These are phyloP conservation scores for Corynespora cassiicola DNA, from an alignment of 2,329 filamentous ascomycete genomes.

Conservation along the genomic window DNA sequence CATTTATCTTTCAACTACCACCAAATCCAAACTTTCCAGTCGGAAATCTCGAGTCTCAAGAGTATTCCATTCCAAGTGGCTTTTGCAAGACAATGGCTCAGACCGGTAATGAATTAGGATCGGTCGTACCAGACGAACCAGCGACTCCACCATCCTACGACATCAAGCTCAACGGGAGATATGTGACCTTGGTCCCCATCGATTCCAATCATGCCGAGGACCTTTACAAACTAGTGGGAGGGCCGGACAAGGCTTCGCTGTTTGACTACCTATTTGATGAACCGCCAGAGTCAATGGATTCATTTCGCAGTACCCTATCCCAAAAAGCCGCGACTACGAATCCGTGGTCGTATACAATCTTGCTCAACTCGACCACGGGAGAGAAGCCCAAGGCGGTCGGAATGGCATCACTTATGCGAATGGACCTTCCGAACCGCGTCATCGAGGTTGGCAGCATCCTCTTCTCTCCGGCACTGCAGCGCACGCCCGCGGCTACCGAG, in stretches of 20 bases:
- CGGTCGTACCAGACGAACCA: constrained; percentile 3
- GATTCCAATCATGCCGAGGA: constrained; percentile 7
- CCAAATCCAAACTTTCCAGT: too few relatives aligned
- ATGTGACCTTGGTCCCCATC: constrained; percentile 10
- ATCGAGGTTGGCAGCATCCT: constrained; percentile 66
- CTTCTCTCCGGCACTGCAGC: constrained; percentile 58
- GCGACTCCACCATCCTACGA: constrained; percentile 13
- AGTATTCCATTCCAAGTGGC: too few relatives aligned
- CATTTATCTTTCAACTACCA: too few relatives aligned
- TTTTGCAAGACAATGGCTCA: too few relatives aligned
- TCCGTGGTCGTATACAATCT: constrained; percentile 20
- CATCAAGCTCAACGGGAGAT: constrained; percentile 9
- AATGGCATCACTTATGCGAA: constrained; percentile 47
- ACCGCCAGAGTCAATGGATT: constrained; percentile 9
- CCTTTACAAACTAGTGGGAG: constrained; percentile 8
- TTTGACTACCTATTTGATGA: constrained; percentile 22
- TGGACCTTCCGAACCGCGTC: constrained; percentile 48
- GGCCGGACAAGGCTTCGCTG: constrained; percentile 7
- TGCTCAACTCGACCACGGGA: too few relatives aligned
- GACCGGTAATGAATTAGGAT: too few relatives aligned
- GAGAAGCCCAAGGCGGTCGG: constrained; percentile 12
- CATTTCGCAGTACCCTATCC: constrained; percentile 4
- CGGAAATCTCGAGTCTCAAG: too few relatives aligned
- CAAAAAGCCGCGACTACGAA: constrained; percentile 13
- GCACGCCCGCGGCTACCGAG: constrained; percentile 64